These are phyloP conservation scores for Cymbomonas tetramitiformis DNA, from an alignment of 139 green algal genomes.

Conservation along the genomic window DNA sequence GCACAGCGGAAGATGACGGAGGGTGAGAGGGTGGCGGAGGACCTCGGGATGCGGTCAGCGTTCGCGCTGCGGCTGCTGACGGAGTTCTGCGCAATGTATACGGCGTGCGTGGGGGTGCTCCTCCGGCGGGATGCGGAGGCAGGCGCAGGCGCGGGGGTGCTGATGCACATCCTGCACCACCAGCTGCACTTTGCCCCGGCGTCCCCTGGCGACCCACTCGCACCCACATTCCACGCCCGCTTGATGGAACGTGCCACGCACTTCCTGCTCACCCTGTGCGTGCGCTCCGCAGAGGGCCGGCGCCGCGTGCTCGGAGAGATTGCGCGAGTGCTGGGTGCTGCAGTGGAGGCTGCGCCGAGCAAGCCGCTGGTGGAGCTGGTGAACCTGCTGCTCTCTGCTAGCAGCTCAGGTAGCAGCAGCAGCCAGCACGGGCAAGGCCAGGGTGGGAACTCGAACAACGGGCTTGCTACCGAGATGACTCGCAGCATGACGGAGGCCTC, in stretches of 20 bases:
- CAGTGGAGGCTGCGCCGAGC: not conserved
- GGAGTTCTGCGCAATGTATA: conserved; percentile 65
- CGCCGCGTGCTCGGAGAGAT: conserved; percentile 57
- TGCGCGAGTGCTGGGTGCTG: conserved; percentile 37
- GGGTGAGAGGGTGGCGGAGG: not conserved
- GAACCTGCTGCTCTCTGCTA: conserved; percentile 32
- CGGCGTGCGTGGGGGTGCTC: conserved; percentile 48
- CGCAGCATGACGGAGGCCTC: conserved; percentile 56
- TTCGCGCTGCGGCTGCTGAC: conserved; percentile 57
- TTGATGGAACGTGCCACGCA: conserved; percentile 26
- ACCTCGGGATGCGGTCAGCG: conserved; percentile 14
- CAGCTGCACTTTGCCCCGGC: conserved; percentile 28
- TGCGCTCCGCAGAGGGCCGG: conserved; percentile 62
- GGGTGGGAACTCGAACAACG: not conserved
- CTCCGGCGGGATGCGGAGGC: conserved; percentile 56
- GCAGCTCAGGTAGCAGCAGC: not conserved
- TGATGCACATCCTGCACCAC: conserved; percentile 54
- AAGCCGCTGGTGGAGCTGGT: conserved; percentile 33
- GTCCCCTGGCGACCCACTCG: not conserved
- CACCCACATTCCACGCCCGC: conserved; percentile 3
- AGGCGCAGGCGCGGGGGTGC: too few relatives aligned
- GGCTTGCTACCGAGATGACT: conserved; percentile 45
- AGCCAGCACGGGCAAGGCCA: not conserved
- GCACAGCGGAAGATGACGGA: not conserved
- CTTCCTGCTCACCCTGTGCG: conserved; percentile 49